Evolutionary conservation across 2,329 filamentous ascomycete genomes (phyloP).

Genomic region (Beauveria sp.): DNA sequence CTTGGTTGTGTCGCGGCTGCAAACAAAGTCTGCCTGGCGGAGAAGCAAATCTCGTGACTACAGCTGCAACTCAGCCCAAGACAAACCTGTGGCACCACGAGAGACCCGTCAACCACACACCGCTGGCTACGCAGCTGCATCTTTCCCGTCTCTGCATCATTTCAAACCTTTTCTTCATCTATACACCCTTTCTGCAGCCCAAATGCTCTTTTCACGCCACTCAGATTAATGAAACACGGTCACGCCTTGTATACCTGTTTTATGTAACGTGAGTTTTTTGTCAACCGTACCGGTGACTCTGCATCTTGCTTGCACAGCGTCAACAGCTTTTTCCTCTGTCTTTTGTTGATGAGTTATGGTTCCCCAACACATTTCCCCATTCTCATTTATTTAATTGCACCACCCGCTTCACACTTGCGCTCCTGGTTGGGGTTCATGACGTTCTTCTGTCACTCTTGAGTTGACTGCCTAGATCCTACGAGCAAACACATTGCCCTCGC

Average conservation of each 20-base stretch:
- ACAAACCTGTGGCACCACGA: neutral
- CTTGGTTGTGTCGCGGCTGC: neutral
- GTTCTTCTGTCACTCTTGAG: neutral
- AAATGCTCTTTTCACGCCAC: neutral
- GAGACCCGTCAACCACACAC: neutral
- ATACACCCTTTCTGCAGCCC: neutral
- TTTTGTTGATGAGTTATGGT: neutral
- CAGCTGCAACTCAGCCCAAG: neutral
- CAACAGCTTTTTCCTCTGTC: neutral
- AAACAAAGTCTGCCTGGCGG: neutral
- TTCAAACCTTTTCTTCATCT: neutral
- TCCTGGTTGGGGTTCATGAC: neutral
- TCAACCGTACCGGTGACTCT: neutral
- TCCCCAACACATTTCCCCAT: neutral
- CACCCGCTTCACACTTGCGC: no score
- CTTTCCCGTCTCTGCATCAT: neutral
- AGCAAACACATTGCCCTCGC: neutral
- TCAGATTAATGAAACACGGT: conserved; percentile 1
- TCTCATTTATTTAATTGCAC: neutral
- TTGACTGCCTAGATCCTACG: neutral
- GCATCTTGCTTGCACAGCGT: neutral
- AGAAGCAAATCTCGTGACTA: conserved; percentile 7
- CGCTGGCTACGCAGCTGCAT: neutral
- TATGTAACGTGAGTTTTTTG: conserved; percentile 10
- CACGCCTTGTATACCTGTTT: neutral